Evolutionary conservation across 371 early-diverging fungal genomes (phyloP).

Genomic region (Blastocladiella emersonii): DNA sequence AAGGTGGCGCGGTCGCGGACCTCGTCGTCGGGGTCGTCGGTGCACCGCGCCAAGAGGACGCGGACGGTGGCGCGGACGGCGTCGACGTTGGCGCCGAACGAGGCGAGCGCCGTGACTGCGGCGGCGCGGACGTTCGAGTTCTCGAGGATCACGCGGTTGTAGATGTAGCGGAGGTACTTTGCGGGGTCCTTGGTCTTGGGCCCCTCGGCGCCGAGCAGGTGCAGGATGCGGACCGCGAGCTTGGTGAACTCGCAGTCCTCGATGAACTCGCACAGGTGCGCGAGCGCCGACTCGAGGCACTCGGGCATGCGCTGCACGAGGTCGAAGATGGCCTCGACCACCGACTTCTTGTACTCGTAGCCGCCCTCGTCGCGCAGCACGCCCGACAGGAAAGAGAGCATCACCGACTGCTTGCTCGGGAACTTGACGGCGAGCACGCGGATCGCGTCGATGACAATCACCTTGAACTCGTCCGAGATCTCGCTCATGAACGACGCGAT

Average conservation of each 20-base stretch:
- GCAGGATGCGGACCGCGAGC: conserved; percentile 85
- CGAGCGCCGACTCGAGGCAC: conserved; percentile 82
- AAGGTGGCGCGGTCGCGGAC: conserved; percentile 93
- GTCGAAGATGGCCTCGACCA: conserved; percentile 93
- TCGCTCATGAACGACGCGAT: conserved; percentile 92
- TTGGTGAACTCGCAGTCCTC: conserved; percentile 98
- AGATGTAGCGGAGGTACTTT: conserved; percentile 93
- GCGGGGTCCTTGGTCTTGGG: conserved; percentile 81
- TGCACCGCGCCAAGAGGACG: conserved; percentile 79
- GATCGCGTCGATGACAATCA: conserved; percentile 94
- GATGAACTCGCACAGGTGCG: conserved; percentile 95
- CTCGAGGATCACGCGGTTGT: conserved; percentile 95
- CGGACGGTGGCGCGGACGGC: conserved; percentile 60
- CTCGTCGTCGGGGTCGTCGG: conserved; percentile 95
- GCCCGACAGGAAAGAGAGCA: conserved; percentile 81
- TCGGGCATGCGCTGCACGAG: conserved; percentile 84
- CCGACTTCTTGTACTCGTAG: conserved; percentile 86
- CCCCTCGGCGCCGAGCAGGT: conserved; percentile 87
- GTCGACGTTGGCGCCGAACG: conserved; percentile 72
- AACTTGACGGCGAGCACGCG: conserved; percentile 90
- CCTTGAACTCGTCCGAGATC: conserved; percentile 96
- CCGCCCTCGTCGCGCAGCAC: conserved; percentile 95
- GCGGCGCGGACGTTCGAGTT: conserved; percentile 94
- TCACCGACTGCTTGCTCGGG: conserved; percentile 83
- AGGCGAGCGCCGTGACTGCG: conserved; percentile 85